phyloP scores from a whole-genome alignment of 306 rosid genomes.

The Medicago truncatula region DNA sequence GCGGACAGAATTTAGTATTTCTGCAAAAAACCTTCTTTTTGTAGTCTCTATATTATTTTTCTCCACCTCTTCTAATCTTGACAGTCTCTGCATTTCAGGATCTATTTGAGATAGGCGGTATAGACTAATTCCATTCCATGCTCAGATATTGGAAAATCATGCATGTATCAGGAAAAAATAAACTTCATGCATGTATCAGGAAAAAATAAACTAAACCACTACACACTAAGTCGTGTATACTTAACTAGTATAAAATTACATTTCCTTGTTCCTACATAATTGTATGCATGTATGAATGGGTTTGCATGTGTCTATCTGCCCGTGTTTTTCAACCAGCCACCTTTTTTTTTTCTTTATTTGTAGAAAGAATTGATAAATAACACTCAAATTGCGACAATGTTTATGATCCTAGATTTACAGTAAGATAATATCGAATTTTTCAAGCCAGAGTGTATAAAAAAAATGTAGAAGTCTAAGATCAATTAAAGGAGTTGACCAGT shows the following conservation, averaged over 20 bases:
- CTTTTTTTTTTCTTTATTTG: constrained; percentile 27
- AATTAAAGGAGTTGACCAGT: constrained; percentile 21
- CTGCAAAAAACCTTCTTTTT: constrained; percentile 89
- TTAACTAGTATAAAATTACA: constrained; percentile 20
- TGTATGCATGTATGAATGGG: constrained; percentile 6
- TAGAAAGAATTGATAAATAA: constrained; percentile 16
- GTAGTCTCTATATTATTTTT: constrained; percentile 83
- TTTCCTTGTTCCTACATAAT: constrained; percentile 3
- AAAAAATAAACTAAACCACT: constrained; percentile 24
- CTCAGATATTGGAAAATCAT: constrained; percentile 33
- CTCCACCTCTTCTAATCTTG: constrained; percentile 91
- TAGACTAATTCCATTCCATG: constrained; percentile 25
- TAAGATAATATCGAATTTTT: constrained; percentile 32
- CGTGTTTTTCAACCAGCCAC: constrained; percentile 8
- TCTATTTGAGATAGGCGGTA: constrained; percentile 44
- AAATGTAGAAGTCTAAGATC: constrained; percentile 17
- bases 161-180: constrained; percentile 26
- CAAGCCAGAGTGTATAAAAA: constrained; percentile 4
- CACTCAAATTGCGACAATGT: constrained; percentile 14
- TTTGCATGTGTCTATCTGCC: constrained; percentile 4
- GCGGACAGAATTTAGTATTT: constrained; percentile 89
- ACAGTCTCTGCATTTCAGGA: constrained; percentile 76
- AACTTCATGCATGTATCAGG: constrained; percentile 26
- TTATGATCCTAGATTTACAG: constrained; percentile 29
- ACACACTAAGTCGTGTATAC: constrained; percentile 11